Base-by-base conservation (phyloP, 768 basidiomycete genomes). In the Boletus speciosus region DNA sequence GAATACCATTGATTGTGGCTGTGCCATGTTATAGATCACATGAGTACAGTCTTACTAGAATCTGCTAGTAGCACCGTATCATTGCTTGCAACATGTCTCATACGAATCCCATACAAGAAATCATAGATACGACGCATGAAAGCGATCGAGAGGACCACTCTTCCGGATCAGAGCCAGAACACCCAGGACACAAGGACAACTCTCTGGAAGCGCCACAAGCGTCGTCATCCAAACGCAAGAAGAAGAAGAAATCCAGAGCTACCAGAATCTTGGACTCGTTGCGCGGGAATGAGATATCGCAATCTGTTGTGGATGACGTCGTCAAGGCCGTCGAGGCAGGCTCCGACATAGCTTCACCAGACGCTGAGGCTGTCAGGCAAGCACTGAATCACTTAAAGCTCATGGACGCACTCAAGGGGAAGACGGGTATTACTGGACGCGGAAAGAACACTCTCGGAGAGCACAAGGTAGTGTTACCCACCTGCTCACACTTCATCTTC, bases 241-340 rank as follows among this genome's bases (percentile, higher is more conserved):
- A 90, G 71, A 93, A 93, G 76, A 93, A 92, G 78, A 92, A 90
- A 72, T 84, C 86, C 4, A 93, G 88, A 66, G 81, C 75, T 23
- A 68, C 77, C 53, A 86, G 76, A 56, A 73, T 74, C 5, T 65
- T 84, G 38, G 76, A 76, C 63, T 75, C 78, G 19, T 61, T 83
- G 6, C 75, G 74, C 15, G 78, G 78, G 16, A 71, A 77, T 21
- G 78, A 82, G 43, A 78, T 85, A 43, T 79, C 84, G 0, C 76
- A 87, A 51, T 75, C 78, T 46, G 68, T 90, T 14, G 81, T 93
- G 5, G 80, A 91, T 64, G 75, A 76, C 38, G 84, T 90, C 35
- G 70, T 88, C 61, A 79, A 82, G 60, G 77, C 77, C 8, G 23
- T 23, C 23, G 82, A 85, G 55, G 80, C 80, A 44, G 77, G 79